Conservation (phyloP, 306 rosid species). For the Quercus rubra region DNA sequence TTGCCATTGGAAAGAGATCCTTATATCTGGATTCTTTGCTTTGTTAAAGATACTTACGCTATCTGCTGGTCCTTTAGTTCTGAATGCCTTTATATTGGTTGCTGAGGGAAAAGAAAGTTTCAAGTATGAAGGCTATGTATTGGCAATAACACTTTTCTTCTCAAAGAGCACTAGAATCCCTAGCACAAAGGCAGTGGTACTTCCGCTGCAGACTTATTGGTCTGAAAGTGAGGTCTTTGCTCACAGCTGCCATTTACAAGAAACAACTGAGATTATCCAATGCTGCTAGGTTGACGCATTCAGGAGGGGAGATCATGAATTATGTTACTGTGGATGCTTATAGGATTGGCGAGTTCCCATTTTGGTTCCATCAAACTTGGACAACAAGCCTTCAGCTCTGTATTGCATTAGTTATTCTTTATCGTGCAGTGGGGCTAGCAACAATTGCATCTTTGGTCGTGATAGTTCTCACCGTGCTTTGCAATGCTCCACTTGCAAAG, state of each 20-base stretch:
- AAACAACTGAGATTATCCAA: conserved; percentile 73
- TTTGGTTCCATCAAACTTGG: conserved; percentile 94
- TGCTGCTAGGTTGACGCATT: conserved; percentile 58
- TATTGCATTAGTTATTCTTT: conserved; percentile 60
- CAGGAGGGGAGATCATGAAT: conserved; percentile 86
- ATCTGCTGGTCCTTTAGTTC: conserved; percentile 76
- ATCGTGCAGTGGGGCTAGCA: conserved; percentile 72
- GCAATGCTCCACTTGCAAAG: conserved; percentile 88
- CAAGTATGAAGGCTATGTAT: conserved; percentile 66
- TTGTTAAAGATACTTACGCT: conserved; percentile 59
- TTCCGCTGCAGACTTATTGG: conserved; percentile 72
- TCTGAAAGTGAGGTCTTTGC: conserved; percentile 61
- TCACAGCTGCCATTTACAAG: conserved; percentile 69
- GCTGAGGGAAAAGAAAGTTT: conserved; percentile 76
- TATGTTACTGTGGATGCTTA: conserved; percentile 88
- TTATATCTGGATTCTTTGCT: conserved; percentile 76
- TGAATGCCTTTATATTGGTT: conserved; percentile 75
- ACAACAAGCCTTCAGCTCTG: conserved; percentile 82
- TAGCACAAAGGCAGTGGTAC: conserved; percentile 90
- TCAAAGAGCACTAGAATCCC: conserved; percentile 58
- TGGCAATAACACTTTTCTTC: conserved; percentile 57
- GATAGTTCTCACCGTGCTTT: conserved; percentile 61
- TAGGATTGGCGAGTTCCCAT: conserved; percentile 88
- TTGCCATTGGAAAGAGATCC: conserved; percentile 67
- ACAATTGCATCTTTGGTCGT: conserved; percentile 78